Conservation (phyloP, 176 grass and related monocot genomes). For the Cenchrus purpureus region DNA sequence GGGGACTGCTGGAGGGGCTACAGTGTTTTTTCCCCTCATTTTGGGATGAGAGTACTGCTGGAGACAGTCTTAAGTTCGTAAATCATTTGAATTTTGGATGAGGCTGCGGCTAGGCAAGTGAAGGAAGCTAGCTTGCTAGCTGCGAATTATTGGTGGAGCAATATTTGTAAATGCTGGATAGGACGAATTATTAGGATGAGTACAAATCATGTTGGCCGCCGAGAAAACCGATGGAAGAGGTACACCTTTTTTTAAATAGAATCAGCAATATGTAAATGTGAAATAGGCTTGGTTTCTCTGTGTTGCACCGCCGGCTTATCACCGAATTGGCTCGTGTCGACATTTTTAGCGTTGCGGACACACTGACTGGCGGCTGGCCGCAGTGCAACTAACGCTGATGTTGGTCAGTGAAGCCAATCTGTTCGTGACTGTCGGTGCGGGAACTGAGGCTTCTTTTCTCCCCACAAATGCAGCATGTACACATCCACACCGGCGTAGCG, state of each 20-base stretch:
- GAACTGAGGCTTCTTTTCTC: too few species aligned
- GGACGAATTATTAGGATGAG: background rate
- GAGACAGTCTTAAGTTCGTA: too few species aligned
- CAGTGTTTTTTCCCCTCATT: too few species aligned
- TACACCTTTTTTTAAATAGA: background rate
- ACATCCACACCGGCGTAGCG: too few species aligned
- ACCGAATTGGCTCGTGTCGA: background rate
- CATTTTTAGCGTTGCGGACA: background rate
- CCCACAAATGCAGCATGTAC: too few species aligned
- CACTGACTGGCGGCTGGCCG: background rate
- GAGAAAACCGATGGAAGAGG: constrained; percentile 4
- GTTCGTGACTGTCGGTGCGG: background rate
- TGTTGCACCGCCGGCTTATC: background rate
- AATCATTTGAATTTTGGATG: too few species aligned
- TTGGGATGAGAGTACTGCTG: too few species aligned
- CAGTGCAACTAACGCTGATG: background rate
- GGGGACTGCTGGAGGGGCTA: too few species aligned
- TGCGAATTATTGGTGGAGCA: constrained; percentile 12
- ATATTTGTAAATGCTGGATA: constrained; percentile 1
- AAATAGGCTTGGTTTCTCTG: background rate
- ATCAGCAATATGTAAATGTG: background rate
- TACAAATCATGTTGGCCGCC: background rate
- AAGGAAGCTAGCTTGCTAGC: background rate
- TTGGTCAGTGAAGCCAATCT: background rate
- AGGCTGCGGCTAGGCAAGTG: too few species aligned